Evolutionary conservation across 306 rosid genomes (phyloP), one percentile per base, ranked within the genome.

Genomic region (Rosa chinensis): DNA sequence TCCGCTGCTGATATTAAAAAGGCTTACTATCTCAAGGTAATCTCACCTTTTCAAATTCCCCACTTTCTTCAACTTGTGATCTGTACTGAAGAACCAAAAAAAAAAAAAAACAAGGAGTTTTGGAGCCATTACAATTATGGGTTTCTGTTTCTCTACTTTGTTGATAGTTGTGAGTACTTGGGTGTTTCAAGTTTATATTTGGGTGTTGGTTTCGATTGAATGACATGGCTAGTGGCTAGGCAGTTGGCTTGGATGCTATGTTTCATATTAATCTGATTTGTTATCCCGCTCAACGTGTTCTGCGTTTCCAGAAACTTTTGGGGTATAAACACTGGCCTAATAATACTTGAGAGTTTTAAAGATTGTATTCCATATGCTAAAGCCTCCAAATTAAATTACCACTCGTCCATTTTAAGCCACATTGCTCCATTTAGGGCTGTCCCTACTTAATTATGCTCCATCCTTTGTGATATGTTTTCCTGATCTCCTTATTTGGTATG

Each of bases 1-100:
- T 78, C 98, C 82, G 72, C 94, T 43, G 84, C 92, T 47, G 97
- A 93, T 10, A 91, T 95, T 49, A 95, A 95, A 80, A 95, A 90
- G 79, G 99, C 98, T 78, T 95, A 95, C 86, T 95, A 93, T 77
- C 14, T 95, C 63, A 93, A 90, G 97, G 99, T 96, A 77, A 61
- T 2, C 37, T n/a, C 11, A 35, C 35, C 32, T 12, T 44, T 52
- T 42, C n/a, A 9, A 25, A 2, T 7, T 21, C 1, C 69, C 39
- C 42, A 13, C 14, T 71, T 28, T 55, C 48, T 70, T 70, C 72
- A 18, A 23, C 45, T 25, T 48, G 56, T 68, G 47, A 10, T 58
- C 49, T 10, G 47, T n/a, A 0, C 7, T 1, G 43, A 53, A 37
- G 11, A 25, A 25, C 28, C 0, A 25, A 25, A 25, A 25, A 25